Percentiles rank a stretch among this genome's conserved stretches.
phyloP scores from a whole-genome alignment of 306 rosid genomes.

The Prunus mume region DNA sequence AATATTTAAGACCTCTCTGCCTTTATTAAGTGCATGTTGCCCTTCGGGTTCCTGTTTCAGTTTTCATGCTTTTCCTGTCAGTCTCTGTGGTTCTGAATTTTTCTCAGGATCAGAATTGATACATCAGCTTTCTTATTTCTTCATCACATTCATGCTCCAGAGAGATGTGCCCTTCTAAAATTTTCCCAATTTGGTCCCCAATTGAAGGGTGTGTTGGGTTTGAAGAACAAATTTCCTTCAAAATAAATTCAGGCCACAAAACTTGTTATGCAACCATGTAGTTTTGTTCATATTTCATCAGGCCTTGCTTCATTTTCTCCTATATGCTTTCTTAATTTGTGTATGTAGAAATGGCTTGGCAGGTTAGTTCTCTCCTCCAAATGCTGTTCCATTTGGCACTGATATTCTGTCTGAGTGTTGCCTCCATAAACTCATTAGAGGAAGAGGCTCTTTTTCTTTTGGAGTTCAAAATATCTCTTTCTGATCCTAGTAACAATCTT shows the following conservation, averaged over 20 bases:
- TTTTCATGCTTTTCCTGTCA: background rate
- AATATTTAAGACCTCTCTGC: background rate
- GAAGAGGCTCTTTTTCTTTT: conserved; percentile 59
- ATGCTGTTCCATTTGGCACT: conserved; percentile 29
- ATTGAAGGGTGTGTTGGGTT: background rate
- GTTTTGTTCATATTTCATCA: background rate
- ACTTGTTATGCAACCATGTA: background rate
- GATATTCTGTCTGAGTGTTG: conserved; percentile 25
- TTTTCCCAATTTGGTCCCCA: background rate
- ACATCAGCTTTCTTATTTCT: background rate
- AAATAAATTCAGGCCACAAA: background rate
- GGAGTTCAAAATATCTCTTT: conserved; percentile 42
- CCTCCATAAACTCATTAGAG: conserved; percentile 37
- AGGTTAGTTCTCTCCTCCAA: conserved; percentile 17
- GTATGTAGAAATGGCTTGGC: conserved; percentile 29
- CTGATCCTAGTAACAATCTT: conserved; percentile 48
- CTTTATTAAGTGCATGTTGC: background rate
- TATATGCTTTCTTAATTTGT: conserved; percentile 14
- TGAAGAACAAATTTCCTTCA: background rate
- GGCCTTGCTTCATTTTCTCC: background rate
- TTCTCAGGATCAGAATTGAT: background rate
- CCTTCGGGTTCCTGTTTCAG: background rate
- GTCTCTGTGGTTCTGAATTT: background rate
- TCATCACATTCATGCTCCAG: background rate
- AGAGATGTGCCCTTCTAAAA: background rate